These are phyloP conservation scores for Xylaria sp. DNA, from an alignment of 2,329 filamentous ascomycete genomes.

Conservation along the genomic window DNA sequence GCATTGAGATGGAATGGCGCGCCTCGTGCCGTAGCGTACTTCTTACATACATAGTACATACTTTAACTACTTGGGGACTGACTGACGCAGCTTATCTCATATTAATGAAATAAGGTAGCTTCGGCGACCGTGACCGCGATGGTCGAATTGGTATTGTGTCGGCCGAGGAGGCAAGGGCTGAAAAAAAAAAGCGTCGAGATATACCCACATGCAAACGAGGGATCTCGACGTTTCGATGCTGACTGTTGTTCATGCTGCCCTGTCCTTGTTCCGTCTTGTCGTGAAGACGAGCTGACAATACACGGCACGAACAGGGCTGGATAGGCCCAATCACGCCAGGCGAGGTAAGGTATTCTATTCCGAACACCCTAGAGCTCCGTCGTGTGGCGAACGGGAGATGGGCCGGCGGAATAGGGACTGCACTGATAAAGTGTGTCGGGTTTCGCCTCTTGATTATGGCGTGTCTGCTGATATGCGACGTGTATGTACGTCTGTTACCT, in stretches of 20 bases:
- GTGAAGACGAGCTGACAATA: not conserved
- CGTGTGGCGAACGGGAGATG: constrained; percentile 36
- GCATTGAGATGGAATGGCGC: constrained; percentile 4
- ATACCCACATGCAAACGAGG: constrained; percentile 12
- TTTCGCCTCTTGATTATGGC: constrained; percentile 19
- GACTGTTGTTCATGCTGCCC: not conserved
- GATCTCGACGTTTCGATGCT: constrained; percentile 12
- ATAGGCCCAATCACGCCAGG: not conserved
- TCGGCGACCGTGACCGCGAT: constrained; percentile 11
- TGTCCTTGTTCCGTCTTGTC: not conserved
- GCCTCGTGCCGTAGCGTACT: constrained; percentile 19
- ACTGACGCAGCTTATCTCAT: constrained; percentile 20
- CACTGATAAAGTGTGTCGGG: constrained; percentile 9
- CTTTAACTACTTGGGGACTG: constrained; percentile 23
- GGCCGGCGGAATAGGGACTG: constrained; percentile 37
- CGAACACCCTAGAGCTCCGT: constrained; percentile 7
- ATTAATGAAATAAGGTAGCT: constrained; percentile 33
- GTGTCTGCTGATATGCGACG: constrained; percentile 24
- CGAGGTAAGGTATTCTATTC: constrained; percentile 9
- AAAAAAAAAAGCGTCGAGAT: constrained; percentile 12
- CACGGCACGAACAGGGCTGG: not conserved
- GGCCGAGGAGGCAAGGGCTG: constrained; percentile 16
- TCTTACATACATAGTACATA: not conserved
- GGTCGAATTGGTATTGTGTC: constrained; percentile 8
- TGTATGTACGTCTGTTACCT: not conserved